phyloP scores from a whole-genome alignment of 257 asterid species.

The Mitragyna speciosa region DNA sequence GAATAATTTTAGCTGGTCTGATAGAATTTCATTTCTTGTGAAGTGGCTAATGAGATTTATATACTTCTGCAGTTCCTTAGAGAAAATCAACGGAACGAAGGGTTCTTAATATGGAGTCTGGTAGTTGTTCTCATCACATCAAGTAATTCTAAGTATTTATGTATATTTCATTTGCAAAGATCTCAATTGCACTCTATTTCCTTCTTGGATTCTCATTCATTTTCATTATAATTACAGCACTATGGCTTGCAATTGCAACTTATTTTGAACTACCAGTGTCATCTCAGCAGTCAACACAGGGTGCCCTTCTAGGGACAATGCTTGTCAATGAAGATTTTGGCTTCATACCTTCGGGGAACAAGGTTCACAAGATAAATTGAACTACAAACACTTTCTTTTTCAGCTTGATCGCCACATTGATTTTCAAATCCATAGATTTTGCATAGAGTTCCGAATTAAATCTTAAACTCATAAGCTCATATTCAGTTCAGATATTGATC shows the following conservation, averaged over 20 bases:
- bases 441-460: no score
- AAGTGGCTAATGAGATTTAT: not conserved
- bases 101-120: conserved; percentile 21
- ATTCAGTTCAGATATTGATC: no score
- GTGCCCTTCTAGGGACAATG: conserved; percentile 9
- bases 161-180: no score
- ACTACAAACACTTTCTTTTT: not conserved
- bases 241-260: conserved; percentile 11
- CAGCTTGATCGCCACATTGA: no score
- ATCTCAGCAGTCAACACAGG: conserved; percentile 8
- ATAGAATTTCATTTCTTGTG: not conserved
- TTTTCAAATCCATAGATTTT: not conserved
- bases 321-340: conserved; percentile 7
- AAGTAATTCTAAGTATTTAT: not conserved
- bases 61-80: not conserved
- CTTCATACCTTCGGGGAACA: conserved; percentile 4
- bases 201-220: not conserved
- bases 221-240: not conserved
- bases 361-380: conserved; percentile 2
- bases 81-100: not conserved
- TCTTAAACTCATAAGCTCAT: no score
- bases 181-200: not conserved
- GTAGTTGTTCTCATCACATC: conserved; percentile 17
- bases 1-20: not conserved
- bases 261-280: conserved; percentile 8